Conservation (phyloP, 345 rosid genomes). For the Populus simonii region DNA sequence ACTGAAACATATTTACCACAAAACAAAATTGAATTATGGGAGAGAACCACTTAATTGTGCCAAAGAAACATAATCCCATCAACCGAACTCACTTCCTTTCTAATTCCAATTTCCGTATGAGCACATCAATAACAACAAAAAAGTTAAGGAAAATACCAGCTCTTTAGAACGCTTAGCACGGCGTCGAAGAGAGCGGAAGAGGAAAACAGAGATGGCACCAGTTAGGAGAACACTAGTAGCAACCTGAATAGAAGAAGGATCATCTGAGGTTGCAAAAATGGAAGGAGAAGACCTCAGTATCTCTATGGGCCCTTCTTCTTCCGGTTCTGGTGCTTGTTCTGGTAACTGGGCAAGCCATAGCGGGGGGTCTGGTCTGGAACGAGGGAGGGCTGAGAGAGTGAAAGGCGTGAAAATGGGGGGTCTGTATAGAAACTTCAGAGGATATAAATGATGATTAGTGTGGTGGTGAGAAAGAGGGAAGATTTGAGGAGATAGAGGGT, state of each 20-base stretch:
- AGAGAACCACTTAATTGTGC: neutral
- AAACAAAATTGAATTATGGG: neutral
- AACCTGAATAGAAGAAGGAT: constrained; percentile 68
- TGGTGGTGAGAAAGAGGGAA: constrained; percentile 19
- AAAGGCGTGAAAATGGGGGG: neutral
- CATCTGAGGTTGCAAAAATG: constrained; percentile 69
- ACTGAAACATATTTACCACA: neutral
- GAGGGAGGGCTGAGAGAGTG: constrained; percentile 21
- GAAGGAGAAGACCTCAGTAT: constrained; percentile 49
- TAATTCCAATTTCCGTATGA: neutral
- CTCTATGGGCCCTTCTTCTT: constrained; percentile 71
- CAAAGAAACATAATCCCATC: neutral
- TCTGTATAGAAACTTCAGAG: neutral
- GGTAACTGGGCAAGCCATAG: constrained; percentile 31
- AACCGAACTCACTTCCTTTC: neutral
- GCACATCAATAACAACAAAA: neutral
- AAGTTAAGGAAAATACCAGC: constrained; percentile 34
- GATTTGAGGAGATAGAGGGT: constrained; percentile 6
- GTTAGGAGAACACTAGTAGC: constrained; percentile 85
- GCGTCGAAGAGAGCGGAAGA: constrained; percentile 80
- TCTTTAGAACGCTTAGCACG: constrained; percentile 80
- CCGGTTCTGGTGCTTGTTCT: constrained; percentile 19
- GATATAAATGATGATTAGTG: constrained; percentile 23
- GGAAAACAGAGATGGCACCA: constrained; percentile 77
- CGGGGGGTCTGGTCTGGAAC: constrained; percentile 16